Base-by-base conservation (phyloP, 345 rosid species). In the Geranium rotundifolium region DNA sequence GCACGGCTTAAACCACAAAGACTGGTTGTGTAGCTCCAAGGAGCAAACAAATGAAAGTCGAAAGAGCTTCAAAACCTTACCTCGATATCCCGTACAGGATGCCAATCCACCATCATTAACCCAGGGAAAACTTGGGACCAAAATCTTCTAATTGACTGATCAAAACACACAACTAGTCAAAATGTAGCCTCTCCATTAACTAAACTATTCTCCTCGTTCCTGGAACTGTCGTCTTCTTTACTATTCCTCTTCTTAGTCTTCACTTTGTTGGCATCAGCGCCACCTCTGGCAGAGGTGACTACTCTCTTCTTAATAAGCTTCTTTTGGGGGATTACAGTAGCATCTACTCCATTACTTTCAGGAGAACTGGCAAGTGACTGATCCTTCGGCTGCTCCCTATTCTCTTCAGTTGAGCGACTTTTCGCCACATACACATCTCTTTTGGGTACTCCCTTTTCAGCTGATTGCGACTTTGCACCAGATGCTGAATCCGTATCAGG, bases 121-220 rank as follows among this genome's bases (percentile, higher is more conserved):
- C 9, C 46, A 1, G 46, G 7, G 46, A 37, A 46, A 46, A 7
- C 15, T 12, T 8, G 63, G 54, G 7, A 34, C 64, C 50, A 63
- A 54, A 59, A 59, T 62, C 71, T 60, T 58, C 67, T 59, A 62
- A 17, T 60, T 60, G 27, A 56, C 61, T 13, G 54, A 67, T 37
- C 65, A 50, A 37, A 18, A 39, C 8, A 61, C 12, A 18, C 29
- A 39, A 41, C 59, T 68, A 54, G 79, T 70, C 90, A 77, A 70
- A 78, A 57, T 73, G 78, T 78, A 63, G 87, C 90, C 74, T 80
- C 88, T 69, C 80, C 88, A 29, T 85, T 82, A 19, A 88, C 89
- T 63, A 81, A 70, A 65, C 72, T 82, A 74, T 73, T 63, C 66
- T 66, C 77, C 46, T 81, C 82, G 49, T 81, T 67, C 66, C 62